Evolutionary conservation across 768 basidiomycete species (phyloP), one percentile per base, ranked within the genome.

Genomic region (Calocybe indica): DNA sequence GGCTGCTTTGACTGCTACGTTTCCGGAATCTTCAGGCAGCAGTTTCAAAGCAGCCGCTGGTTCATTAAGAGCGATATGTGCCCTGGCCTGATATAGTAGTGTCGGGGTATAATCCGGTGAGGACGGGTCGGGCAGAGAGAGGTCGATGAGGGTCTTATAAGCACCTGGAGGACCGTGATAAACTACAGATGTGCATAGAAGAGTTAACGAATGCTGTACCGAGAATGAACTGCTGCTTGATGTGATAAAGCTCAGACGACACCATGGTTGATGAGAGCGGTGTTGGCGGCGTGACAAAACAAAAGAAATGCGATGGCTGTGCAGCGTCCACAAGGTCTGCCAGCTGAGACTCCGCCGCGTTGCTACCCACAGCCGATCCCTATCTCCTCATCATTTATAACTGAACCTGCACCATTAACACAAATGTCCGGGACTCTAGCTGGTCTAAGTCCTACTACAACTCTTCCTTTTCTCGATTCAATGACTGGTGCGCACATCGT

Each of bases 71-170:
- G 90, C 88, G 47, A 93, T 80, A 55, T 80, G 72, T 1, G 90
- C 80, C 48, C 91, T 85, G 34, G 85, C 81, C 66, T 87, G 79
- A 72, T 89, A 92, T 29, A 92, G 66, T n/a, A 88, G 58, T 5
- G 75, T 77, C 4, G 80, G 75, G 7, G 67, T 65, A 61, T 85
- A 86, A 55, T 88, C 83, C 11, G 79, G 68, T 5, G 85, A 84
- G 30, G 73, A 71, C 40, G 74, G 58, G 49, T 82, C 78, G 3
- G 88, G 87, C 3, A 82, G 63, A 1, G 78, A 55, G 44, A 78
- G 58, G 43, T 73, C 68, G 36, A 75, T 65, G 43, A 90, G 68
- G n/a, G 78, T 59, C 58, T 79, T 79, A 66, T 82, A 89, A 37
- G 88, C 85, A 45, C 86, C 84, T 82, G 54, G 30, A 48, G 38